phyloP scores from a whole-genome alignment of 2,329 filamentous ascomycete species.

The Cladobotryum protrusum region DNA sequence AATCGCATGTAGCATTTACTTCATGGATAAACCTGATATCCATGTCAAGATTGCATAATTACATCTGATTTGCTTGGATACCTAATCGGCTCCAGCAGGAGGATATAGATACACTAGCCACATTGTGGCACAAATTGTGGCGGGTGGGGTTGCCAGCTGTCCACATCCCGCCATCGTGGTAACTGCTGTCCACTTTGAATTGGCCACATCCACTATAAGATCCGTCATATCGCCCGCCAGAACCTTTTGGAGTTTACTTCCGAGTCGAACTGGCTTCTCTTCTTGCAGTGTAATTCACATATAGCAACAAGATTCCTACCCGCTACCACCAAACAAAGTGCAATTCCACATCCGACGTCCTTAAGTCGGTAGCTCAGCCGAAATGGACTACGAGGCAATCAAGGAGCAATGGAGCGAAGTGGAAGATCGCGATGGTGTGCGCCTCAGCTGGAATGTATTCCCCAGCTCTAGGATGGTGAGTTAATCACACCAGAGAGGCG shows the following conservation, averaged over 20 bases:
- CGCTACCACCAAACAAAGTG: neutral
- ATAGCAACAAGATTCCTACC: too few species aligned
- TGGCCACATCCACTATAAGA: too few species aligned
- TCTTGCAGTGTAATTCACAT: too few species aligned
- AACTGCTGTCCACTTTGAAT: neutral
- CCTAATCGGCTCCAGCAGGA: too few species aligned
- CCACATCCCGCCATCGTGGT: neutral
- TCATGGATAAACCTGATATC: neutral
- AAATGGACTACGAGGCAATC: slow-evolving; percentile 85
- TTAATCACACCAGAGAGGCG: slow-evolving; percentile 10
- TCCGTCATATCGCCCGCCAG: too few species aligned
- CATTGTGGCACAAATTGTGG: neutral
- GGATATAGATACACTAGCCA: slow-evolving; percentile 1
- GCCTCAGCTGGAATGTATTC: slow-evolving; percentile 98
- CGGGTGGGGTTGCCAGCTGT: slow-evolving; percentile 2
- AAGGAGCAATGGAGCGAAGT: slow-evolving; percentile 97
- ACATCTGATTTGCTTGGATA: too few species aligned
- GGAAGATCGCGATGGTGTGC: slow-evolving; percentile 92
- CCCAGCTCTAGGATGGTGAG: slow-evolving; percentile 93
- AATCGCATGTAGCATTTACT: neutral
- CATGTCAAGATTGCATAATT: too few species aligned
- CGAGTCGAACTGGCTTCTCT: too few species aligned
- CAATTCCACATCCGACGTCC: neutral
- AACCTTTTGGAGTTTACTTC: too few species aligned
- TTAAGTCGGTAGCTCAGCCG: neutral